Evolutionary conservation across 148 eudicot species (phyloP).

Genomic region (Fagopyrum tataricum): DNA sequence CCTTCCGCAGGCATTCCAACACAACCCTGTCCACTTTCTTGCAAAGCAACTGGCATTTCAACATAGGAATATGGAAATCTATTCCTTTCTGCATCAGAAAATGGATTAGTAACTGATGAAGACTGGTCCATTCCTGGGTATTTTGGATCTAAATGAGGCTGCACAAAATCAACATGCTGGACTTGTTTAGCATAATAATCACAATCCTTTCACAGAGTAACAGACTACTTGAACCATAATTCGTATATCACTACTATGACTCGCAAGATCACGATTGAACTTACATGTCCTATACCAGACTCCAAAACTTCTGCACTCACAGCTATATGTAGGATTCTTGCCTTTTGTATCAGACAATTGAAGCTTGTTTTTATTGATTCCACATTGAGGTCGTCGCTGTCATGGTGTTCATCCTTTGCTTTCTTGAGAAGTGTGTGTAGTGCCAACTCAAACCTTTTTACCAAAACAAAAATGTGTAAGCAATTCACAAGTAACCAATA

Average conservation of each 20-base stretch:
- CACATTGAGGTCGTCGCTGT: conserved; percentile 29
- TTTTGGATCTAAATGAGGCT: conserved; percentile 39
- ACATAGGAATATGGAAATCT: conserved; percentile 48
- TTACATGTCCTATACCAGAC: conserved; percentile 35
- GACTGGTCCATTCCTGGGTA: conserved; percentile 31
- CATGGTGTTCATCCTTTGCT: conserved; percentile 45
- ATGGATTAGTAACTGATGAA: conserved; percentile 36
- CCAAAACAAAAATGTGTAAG: conserved; percentile 10
- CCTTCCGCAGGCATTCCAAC: conserved; percentile 67
- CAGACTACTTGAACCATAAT: conserved; percentile 30
- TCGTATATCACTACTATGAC: conserved; percentile 23
- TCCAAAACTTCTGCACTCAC: conserved; percentile 34
- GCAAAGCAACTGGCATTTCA: conserved; percentile 39
- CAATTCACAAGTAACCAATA: conserved; percentile 9
- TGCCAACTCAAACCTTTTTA: conserved; percentile 84
- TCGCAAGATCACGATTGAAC: conserved; percentile 30
- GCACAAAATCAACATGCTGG: conserved; percentile 33
- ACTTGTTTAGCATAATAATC: conserved; percentile 25
- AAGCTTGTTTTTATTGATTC: conserved; percentile 29
- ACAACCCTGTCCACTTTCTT: conserved; percentile 30
- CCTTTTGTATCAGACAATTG: conserved; percentile 35
- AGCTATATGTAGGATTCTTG: conserved; percentile 32
- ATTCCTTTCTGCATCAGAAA: conserved; percentile 37
- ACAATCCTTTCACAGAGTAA: conserved; percentile 27
- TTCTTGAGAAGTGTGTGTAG: conserved; percentile 60